Conservation (phyloP, 2,329 filamentous ascomycete genomes). For the Trichoderma sp. region DNA sequence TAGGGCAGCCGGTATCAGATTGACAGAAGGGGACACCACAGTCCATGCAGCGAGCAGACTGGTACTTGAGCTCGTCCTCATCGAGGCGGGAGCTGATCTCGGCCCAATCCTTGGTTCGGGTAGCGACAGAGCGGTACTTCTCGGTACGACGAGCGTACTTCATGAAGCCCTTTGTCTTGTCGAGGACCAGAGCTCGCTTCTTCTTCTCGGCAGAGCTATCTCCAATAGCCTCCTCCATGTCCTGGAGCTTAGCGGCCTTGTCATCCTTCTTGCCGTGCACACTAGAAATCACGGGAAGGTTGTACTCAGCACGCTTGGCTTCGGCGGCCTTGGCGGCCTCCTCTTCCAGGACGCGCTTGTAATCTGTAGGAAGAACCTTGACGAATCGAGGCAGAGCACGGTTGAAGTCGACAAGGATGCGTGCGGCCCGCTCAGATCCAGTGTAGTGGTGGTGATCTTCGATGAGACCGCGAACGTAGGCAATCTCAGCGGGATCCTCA, state of each 20-base stretch:
- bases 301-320: constrained; percentile 80
- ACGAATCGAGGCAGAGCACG: constrained; percentile 86
- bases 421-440: constrained; percentile 89
- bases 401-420: constrained; percentile 93
- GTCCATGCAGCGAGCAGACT: constrained; percentile 97
- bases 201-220: constrained; percentile 89
- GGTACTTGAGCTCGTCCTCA: constrained; percentile 95
- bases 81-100: constrained; percentile 85
- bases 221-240: constrained; percentile 89
- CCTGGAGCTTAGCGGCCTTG: constrained; percentile 70
- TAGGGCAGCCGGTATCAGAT: constrained; percentile 92
- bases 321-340: constrained; percentile 83
- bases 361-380: constrained; percentile 92
- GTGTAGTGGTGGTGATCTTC: constrained; percentile 99
- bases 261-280: constrained; percentile 62
- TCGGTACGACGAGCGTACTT: constrained; percentile 91
- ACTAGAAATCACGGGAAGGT: constrained; percentile 74
- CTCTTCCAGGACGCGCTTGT: constrained; percentile 88
- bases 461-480: constrained; percentile 85
- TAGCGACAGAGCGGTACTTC: constrained; percentile 86
- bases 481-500: constrained; percentile 84
- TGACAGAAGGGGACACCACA: constrained; percentile 98
- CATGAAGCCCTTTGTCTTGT: constrained; percentile 98
- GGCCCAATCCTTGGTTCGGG: constrained; percentile 88
- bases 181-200: constrained; percentile 86